Evolutionary conservation across 2,329 filamentous ascomycete species (phyloP).

Genomic region (Polychaeton citri): DNA sequence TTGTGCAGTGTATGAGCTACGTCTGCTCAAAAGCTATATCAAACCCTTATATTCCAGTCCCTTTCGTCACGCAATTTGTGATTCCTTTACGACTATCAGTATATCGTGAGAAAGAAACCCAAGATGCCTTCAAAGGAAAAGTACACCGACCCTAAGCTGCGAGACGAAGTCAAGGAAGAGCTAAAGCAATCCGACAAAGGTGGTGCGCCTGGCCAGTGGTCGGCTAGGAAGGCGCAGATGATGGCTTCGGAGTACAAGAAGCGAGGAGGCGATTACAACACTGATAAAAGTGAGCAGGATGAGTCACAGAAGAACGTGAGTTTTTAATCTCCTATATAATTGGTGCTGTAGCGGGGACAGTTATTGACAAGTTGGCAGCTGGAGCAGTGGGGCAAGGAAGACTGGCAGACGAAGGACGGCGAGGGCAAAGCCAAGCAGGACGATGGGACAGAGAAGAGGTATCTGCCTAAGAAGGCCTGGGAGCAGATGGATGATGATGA

Average conservation of each 20-base stretch:
- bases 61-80: too few species aligned
- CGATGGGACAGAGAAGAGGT: constrained; percentile 31
- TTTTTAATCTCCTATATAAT: too few species aligned
- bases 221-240: constrained; percentile 29
- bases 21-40: too few species aligned
- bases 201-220: constrained; percentile 36
- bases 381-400: constrained; percentile 35
- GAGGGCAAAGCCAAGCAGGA: constrained; percentile 29
- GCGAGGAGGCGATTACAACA: constrained; percentile 33
- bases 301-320: constrained; percentile 31
- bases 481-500: constrained; percentile 33
- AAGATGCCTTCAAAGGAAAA: constrained; percentile 37
- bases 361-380: too few species aligned
- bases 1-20: too few species aligned
- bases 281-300: constrained; percentile 29
- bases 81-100: too few species aligned
- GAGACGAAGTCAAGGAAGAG: constrained; percentile 34
- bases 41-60: too few species aligned
- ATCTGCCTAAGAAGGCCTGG: constrained; percentile 36
- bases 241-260: constrained; percentile 33
- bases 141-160: constrained; percentile 33
- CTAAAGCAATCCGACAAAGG: constrained; percentile 33
- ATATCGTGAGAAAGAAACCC: too few species aligned
- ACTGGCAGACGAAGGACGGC: constrained; percentile 38
- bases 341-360: too few species aligned